Base-by-base conservation (phyloP, 108 stramenopile genomes). In the Skeletonema tropicum region DNA sequence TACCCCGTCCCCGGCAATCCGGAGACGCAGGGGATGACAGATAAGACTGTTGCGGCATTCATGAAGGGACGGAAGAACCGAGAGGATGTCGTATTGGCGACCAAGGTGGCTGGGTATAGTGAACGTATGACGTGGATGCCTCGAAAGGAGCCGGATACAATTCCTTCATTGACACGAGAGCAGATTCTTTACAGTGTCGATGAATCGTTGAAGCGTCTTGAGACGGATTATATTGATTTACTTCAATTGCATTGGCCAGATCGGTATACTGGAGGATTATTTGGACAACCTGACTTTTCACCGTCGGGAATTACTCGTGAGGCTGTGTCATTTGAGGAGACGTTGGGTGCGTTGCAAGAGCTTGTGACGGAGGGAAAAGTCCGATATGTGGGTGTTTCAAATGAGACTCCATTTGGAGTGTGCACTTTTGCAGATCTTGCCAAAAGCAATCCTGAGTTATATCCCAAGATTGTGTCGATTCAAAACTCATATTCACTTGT, bases 241-340 rank as follows among this genome's bases (percentile, higher is more conserved):
- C 58, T 97, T 41, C 96, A 96, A 70, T 55, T 98, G 30, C 93
- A 97, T 70, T 98, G 98, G 97, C 96, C 96, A 0, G 97, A 96
- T 77, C 88, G 96, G 6, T 93, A 90, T 33, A 71, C 86, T 33
- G 89, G 90, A 41, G 89, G 87, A 9, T n/a, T 94, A 6, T 97
- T 97, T 79, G 96, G 98, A 0, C 76, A 84, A 52, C 71, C 74
- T 0, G 90, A 94, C 73, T 97, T 94, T 71, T 69, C 69, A 29
- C 87, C 83, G 14, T 74, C 83, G 19, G 61, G 85, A 57, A 80
- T 82, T 3, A 60, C 74, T 32, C 77, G 81, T 17, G 87, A 82
- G 9, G 75, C 75, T 13, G 76, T 84, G 61, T 31, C 87, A 49
- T 97, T 98, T 74, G 89, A 94, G 64, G 98, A 98, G 73, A 93